phyloP scores from a whole-genome alignment of 306 rosid genomes.

The Begonia loranthoides region DNA sequence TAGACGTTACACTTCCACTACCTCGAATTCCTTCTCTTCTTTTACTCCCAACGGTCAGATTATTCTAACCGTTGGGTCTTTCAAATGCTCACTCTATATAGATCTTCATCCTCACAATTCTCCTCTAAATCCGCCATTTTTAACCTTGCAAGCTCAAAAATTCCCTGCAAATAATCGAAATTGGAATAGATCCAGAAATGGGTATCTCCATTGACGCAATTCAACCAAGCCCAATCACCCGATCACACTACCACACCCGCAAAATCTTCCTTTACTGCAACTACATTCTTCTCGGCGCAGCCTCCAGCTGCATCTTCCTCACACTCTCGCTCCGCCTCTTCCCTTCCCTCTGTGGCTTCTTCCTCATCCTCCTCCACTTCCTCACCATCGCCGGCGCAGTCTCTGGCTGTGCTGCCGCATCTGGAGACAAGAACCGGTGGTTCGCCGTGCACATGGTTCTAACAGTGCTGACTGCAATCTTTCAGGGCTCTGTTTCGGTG shows the following conservation, averaged over 20 bases:
- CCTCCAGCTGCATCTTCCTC: conserved; percentile 89
- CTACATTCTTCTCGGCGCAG: conserved; percentile 72
- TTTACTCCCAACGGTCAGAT: no score
- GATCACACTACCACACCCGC: conserved; percentile 40
- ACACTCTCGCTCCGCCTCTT: conserved; percentile 68
- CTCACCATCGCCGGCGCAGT: conserved; percentile 58
- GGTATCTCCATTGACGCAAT: conserved; percentile 15
- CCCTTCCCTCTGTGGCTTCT: conserved; percentile 64
- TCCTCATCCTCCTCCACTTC: conserved; percentile 63
- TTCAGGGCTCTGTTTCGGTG: conserved; percentile 66
- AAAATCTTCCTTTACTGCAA: conserved; percentile 69
- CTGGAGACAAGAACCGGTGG: conserved; percentile 37
- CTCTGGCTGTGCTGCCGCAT: conserved; percentile 54
- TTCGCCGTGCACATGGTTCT: conserved; percentile 71
- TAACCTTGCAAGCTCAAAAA: background rate
- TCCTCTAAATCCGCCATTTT: background rate
- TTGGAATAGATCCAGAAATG: conserved; percentile 10
- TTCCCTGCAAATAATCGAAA: no score
- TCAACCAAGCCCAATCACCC: conserved; percentile 5
- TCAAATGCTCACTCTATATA: background rate
- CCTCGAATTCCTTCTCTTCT: no score
- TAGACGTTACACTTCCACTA: no score
- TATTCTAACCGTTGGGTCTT: no score
- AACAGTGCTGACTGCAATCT: conserved; percentile 57
- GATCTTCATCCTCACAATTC: background rate